Percentiles rank a stretch among this genome's conserved stretches.
Conservation (phyloP, 495 filamentous ascomycete genomes). For the Annulohypoxylon stygium region DNA sequence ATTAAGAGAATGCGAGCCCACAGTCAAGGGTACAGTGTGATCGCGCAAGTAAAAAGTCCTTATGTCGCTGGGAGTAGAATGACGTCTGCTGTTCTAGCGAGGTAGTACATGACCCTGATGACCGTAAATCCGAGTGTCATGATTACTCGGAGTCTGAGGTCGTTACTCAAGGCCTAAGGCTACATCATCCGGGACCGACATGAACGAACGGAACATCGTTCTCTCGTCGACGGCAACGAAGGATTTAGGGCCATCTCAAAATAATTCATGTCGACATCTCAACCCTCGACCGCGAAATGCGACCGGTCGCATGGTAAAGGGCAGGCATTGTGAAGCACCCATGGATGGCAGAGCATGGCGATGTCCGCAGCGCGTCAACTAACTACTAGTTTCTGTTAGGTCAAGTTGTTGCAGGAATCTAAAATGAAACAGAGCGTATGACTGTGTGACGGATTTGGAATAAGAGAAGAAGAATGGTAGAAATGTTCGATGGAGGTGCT, state of each 20-base stretch:
- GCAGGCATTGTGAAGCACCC: slow-evolving; percentile 27
- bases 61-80: slow-evolving; percentile 27
- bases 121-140: slow-evolving; percentile 3
- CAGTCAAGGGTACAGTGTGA: slow-evolving; percentile 34
- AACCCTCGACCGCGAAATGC: slow-evolving; percentile 34
- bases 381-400: slow-evolving; percentile 8
- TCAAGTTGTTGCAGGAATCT: slow-evolving; percentile 37
- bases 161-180: slow-evolving; percentile 21
- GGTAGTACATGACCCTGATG: background rate
- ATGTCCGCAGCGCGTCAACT: slow-evolving; percentile 38
- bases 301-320: slow-evolving; percentile 39
- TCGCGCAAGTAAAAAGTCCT: slow-evolving; percentile 26
- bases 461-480: slow-evolving; percentile 41
- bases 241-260: slow-evolving; percentile 21
- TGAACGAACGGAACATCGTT: slow-evolving; percentile 16
- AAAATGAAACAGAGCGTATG: slow-evolving; percentile 44
- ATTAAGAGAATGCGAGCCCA: slow-evolving; percentile 29
- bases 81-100: slow-evolving; percentile 19
- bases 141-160: slow-evolving; percentile 13
- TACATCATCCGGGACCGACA: slow-evolving; percentile 38
- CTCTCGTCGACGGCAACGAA: slow-evolving; percentile 15
- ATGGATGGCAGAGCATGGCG: slow-evolving; percentile 31
- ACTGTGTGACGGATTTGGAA: slow-evolving; percentile 42
- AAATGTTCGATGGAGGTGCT: slow-evolving; percentile 43
- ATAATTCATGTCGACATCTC: slow-evolving; percentile 8